Evolutionary conservation across 352 stramenopile genomes (phyloP), one percentile per base, ranked within the genome.

Genomic region (Globisporangium spinosum): DNA sequence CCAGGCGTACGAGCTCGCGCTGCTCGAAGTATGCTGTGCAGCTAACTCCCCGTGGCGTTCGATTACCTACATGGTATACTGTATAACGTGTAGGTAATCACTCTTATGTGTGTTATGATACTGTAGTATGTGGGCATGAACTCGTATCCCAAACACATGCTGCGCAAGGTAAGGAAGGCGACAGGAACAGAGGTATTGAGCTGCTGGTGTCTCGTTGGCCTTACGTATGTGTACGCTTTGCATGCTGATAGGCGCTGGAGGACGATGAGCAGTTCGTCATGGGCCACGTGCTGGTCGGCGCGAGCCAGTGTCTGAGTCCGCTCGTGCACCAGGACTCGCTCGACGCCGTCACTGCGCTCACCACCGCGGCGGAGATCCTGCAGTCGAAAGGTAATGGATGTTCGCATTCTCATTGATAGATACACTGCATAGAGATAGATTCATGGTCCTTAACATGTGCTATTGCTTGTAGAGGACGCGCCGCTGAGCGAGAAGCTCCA

Each of bases 51-150:
- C 63, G 38, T 57, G 68, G 65, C 56, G 23, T 12, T 12, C 12
- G 4, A 20, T 58, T 4, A 6, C 22, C 20, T 4, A 7, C 56
- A 17, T 54, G 15, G 22, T 57, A 15, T 32, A 7, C 51, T 20
- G 25, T 43, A 13, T 60, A 0, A 10, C 6, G 8, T 51, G n/a
- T 54, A 3, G 4, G 12, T 60, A n/a, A 12, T 15, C 17, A 22
- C 2, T 45, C 20, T 68, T 5, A 10, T 53, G 43, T 65, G 20
- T 54, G n/a, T 49, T 51, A 1, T 12, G 17, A 3, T 23, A 3
- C 43, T 51, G 17, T 51, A 93, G 83, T 94, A 90, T 65, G 85
- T 90, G 35, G 77, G 79, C 40, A 92, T 94, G 85, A 94, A 92
- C 49, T 77, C 80, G 62, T 79, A 91, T 66, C 85, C 85, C 17